Conservation (phyloP, 1,139 yeast species). For the Yamadazyma atmosphaerica region DNA sequence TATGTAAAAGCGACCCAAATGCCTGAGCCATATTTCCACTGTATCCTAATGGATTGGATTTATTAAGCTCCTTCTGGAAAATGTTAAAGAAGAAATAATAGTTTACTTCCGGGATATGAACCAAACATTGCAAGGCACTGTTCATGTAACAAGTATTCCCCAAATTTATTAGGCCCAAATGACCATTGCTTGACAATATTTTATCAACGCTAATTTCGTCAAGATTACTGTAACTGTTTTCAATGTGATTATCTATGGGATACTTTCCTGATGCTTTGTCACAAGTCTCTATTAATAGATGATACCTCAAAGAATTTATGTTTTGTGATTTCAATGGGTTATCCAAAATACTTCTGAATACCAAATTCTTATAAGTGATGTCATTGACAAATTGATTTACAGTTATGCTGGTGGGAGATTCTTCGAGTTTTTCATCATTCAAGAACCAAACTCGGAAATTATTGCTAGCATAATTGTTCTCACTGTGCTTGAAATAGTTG, state of each 20-base stretch:
- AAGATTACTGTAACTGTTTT: conserved; percentile 1
- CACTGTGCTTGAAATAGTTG: conserved; percentile 12
- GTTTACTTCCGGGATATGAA: conserved; percentile 83
- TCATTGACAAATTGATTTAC: conserved; percentile 31
- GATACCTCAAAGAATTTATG: conserved; percentile 26
- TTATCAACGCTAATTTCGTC: conserved; percentile 19
- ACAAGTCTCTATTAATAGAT: conserved; percentile 33
- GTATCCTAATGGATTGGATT: conserved; percentile 75
- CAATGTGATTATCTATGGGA: conserved; percentile 29
- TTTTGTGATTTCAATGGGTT: conserved; percentile 34
- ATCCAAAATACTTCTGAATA: conserved; percentile 24
- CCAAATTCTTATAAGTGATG: conserved; percentile 30
- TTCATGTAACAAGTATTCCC: conserved; percentile 98
- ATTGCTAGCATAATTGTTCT: conserved; percentile 15
- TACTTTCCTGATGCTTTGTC: conserved; percentile 24
- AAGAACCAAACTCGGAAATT: conserved; percentile 43
- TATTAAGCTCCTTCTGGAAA: conserved; percentile 69
- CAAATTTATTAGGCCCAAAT: conserved; percentile 69
- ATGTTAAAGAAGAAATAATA: conserved; percentile 67
- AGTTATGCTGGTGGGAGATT: conserved; percentile 25
- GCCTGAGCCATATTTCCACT: conserved; percentile 77
- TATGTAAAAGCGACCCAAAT: conserved; percentile 66
- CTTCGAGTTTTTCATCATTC: conserved; percentile 23
- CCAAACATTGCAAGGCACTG: conserved; percentile 88
- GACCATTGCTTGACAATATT: conserved; percentile 28